Conservation (phyloP, 202 grass and related monocot species). For the Setaria viridis region DNA sequence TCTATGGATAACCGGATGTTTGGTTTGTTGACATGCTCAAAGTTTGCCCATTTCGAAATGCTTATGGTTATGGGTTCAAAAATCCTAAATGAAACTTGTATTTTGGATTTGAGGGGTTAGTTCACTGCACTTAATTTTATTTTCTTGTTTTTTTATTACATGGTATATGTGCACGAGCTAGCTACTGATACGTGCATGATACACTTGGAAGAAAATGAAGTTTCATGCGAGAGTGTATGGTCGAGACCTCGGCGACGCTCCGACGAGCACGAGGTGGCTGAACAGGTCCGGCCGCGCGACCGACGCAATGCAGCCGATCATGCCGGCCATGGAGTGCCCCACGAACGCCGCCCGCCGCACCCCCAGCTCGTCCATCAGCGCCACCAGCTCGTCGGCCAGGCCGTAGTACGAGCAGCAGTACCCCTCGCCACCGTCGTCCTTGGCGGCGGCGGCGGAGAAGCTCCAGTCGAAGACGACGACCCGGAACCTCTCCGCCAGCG, state of each 20-base stretch:
- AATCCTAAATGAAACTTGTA: no score
- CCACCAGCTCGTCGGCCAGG: constrained; percentile 55
- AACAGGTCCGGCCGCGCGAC: constrained; percentile 60
- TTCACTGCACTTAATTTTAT: no score
- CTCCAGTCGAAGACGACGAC: constrained; percentile 73
- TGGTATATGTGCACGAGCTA: no score
- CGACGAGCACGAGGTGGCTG: constrained; percentile 64
- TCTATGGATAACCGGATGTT: neutral
- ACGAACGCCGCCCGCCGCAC: constrained; percentile 37
- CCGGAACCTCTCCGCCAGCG: constrained; percentile 45
- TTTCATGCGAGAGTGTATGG: no score
- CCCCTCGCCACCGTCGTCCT: neutral
- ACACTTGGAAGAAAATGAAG: no score
- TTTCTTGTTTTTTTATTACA: no score
- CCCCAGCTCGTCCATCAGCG: constrained; percentile 48
- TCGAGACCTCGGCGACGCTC: constrained; percentile 59
- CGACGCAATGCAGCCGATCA: constrained; percentile 74
- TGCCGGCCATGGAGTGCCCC: constrained; percentile 78
- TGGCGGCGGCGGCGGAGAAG: constrained; percentile 33
- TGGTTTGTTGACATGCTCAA: neutral
- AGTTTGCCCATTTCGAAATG: neutral
- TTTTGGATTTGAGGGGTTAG: no score
- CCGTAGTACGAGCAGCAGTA: constrained; percentile 49
- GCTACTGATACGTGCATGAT: no score
- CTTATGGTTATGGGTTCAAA: no score